phyloP scores from a whole-genome alignment of 306 rosid genomes.

The Rosa chinensis region DNA sequence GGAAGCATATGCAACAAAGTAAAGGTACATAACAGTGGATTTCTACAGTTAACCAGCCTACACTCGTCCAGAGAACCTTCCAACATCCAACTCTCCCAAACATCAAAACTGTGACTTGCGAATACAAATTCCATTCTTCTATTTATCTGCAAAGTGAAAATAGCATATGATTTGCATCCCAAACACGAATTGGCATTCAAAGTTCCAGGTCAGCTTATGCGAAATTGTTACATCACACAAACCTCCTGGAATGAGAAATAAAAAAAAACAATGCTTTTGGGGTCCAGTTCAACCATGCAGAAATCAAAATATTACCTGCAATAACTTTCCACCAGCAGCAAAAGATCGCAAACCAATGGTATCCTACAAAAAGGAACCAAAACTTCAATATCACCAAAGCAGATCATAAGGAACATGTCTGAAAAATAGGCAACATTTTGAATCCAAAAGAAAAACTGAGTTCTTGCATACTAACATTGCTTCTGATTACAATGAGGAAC shows the following conservation, averaged over 20 bases:
- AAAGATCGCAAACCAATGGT: conserved; percentile 91
- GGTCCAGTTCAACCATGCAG: not conserved
- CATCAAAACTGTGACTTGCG: conserved; percentile 83
- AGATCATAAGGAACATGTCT: conserved; percentile 16
- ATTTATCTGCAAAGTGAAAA: conserved; percentile 67
- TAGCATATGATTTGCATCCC: conserved; percentile 12
- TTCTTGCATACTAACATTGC: conserved; percentile 61
- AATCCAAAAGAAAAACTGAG: conserved; percentile 14
- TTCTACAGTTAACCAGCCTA: conserved; percentile 86
- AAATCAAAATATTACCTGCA: conserved; percentile 61
- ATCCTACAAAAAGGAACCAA: conserved; percentile 57
- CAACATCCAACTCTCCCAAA: conserved; percentile 92
- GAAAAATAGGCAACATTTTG: conserved; percentile 12
- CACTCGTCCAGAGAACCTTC: conserved; percentile 92
- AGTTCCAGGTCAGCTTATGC: conserved; percentile 14
- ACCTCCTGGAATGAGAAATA: conserved; percentile 7
- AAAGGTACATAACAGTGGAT: conserved; percentile 59
- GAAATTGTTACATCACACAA: not conserved
- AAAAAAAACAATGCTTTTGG: not conserved
- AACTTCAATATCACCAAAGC: conserved; percentile 33
- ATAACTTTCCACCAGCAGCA: conserved; percentile 93
- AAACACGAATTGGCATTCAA: conserved; percentile 15
- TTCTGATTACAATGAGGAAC: conserved; percentile 75
- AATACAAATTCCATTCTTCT: conserved; percentile 92
- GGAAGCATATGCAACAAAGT: conserved; percentile 8